phyloP scores from a whole-genome alignment of 2,329 filamentous ascomycete species.

The Colletotrichum paranaense region DNA sequence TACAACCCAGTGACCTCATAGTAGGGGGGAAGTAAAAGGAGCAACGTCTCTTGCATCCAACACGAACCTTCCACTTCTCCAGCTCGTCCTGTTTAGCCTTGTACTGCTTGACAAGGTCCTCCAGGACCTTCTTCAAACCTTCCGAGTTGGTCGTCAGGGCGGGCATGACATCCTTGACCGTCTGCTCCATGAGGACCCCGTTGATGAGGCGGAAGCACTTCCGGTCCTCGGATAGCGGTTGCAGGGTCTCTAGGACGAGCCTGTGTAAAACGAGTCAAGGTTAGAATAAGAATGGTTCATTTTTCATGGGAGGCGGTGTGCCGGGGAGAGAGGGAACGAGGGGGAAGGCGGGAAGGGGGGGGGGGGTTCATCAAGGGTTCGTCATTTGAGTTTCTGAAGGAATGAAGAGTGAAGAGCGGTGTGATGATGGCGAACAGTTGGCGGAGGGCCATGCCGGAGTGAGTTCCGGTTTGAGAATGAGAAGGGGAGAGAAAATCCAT shows the following conservation, averaged over 20 bases:
- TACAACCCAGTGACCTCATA: conserved; percentile 4
- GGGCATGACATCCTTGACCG: conserved; percentile 91
- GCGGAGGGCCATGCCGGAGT: not conserved
- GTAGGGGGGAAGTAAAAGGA: not conserved
- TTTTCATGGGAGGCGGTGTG: conserved; percentile 20
- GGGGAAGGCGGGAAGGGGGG: too few species aligned
- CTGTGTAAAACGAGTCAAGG: conserved; percentile 56
- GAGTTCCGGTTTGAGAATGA: conserved; percentile 31
- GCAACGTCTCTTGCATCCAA: not conserved
- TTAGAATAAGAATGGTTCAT: not conserved
- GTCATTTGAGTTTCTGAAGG: not conserved
- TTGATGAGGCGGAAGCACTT: conserved; percentile 99
- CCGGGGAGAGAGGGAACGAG: too few species aligned
- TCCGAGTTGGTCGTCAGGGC: conserved; percentile 94
- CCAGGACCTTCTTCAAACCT: conserved; percentile 91
- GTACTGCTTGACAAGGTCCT: conserved; percentile 96
- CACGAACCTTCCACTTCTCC: conserved; percentile 95
- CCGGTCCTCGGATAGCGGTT: conserved; percentile 83
- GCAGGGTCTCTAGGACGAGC: conserved; percentile 92
- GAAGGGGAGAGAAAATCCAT: not conserved
- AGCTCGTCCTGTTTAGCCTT: conserved; percentile 94
- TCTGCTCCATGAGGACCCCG: conserved; percentile 93
- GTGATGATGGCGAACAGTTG: conserved; percentile 15
- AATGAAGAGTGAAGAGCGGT: conserved; percentile 19
- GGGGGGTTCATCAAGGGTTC: not conserved